Evolutionary conservation across 2,329 filamentous ascomycete species (phyloP), one percentile per base, ranked within the genome.

Genomic region (Ramularia endophylla): DNA sequence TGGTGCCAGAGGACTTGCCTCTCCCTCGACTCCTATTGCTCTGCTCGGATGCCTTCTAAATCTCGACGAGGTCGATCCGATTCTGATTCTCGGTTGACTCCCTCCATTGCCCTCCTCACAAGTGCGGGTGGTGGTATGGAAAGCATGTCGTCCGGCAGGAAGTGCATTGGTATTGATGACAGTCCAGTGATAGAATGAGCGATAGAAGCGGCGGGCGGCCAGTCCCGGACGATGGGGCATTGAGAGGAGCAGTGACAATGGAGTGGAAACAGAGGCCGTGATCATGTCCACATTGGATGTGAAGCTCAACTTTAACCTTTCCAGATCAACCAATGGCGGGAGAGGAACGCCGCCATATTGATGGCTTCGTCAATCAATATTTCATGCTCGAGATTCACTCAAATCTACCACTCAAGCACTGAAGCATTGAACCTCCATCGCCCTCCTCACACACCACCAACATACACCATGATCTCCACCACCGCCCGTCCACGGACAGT

Each of bases 161-260:
- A n/a, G n/a, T n/a, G n/a, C 22, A 25, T 25, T 11, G 11, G 11
- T 25, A 13, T 27, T 48, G 34, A 61, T 50, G 43, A 64, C 40
- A 41, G 49, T 65, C 68, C 66, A 72, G 52, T 56, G 58, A 54
- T 69, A 69, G 50, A 71, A 71, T 38, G 61, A 60, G 9, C 58
- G 56, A 53, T 68, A 70, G 56, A 72, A 71, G 52, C 62, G 64
- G 31, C 55, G 40, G n/a, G 52, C 48, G 22, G 54, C 55, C 9
- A 38, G 18, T 13, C 31, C 38, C 29, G 38, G 39, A 2, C 38
- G 36, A 17, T 34, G 36, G 44, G 47, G 44, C 27, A 37, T 20
- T 18, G 22, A 25, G 31, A 31, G 17, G 20, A 13, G 29, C 15
- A 7, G n/a, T 15, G 18, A 8, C n/a, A n/a, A n/a, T n/a, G n/a